These are phyloP conservation scores for Boletus edulis DNA, from an alignment of 768 basidiomycete species.

Conservation along the genomic window DNA sequence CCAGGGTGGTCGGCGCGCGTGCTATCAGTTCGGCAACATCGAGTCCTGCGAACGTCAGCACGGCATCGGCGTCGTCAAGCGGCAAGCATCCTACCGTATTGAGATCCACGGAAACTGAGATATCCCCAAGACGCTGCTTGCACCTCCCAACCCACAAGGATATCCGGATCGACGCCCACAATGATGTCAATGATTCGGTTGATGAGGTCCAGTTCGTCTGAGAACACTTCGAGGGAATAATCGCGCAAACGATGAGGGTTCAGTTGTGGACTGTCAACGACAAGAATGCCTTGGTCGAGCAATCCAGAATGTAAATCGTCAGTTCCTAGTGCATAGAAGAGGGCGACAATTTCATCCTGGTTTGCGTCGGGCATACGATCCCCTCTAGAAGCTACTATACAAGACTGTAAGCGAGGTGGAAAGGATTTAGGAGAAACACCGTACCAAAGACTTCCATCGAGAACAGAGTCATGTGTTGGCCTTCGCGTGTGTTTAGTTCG, in stretches of 20 bases:
- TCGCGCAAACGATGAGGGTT: slow-evolving; percentile 40
- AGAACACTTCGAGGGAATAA: slow-evolving; percentile 49
- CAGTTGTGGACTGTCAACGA: too few species aligned
- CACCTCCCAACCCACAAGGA: slow-evolving; percentile 90
- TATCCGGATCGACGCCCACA: slow-evolving; percentile 82
- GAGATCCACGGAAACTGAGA: slow-evolving; percentile 53
- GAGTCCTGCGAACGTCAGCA: slow-evolving; percentile 48
- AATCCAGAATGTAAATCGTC: slow-evolving; percentile 30
- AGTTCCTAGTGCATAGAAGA: slow-evolving; percentile 71
- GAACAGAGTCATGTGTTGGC: slow-evolving; percentile 74
- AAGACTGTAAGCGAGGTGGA: background rate
- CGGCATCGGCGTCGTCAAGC: background rate
- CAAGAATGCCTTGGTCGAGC: slow-evolving; percentile 48
- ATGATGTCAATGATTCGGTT: slow-evolving; percentile 76
- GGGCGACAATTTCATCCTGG: slow-evolving; percentile 52
- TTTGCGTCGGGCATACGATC: slow-evolving; percentile 60
- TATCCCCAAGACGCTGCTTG: slow-evolving; percentile 94
- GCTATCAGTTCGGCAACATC: slow-evolving; percentile 73
- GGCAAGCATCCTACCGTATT: slow-evolving; percentile 45
- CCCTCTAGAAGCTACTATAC: slow-evolving; percentile 56
- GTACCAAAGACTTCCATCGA: slow-evolving; percentile 85
- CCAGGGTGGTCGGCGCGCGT: slow-evolving; percentile 56
- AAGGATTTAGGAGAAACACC: slow-evolving; percentile 20
- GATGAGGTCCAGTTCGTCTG: slow-evolving; percentile 76
- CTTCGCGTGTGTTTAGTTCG: slow-evolving; percentile 48